These are phyloP conservation scores for Schoenoplectus triqueter DNA, from an alignment of 202 grass and related monocot genomes.

Conservation along the genomic window DNA sequence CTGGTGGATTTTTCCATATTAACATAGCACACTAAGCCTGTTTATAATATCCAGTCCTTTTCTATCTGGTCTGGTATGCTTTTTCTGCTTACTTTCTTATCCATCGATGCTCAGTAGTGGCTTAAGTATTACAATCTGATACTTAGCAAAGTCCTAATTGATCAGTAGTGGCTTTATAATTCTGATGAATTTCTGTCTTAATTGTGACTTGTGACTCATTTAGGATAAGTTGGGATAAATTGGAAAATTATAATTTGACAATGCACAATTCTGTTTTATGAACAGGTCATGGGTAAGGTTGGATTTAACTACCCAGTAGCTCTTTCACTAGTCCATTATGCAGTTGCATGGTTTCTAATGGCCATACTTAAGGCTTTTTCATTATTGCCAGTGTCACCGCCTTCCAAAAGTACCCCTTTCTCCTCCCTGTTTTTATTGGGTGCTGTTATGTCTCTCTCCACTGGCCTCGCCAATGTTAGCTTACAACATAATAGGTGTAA, in stretches of 20 bases:
- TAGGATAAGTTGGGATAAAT: slow-evolving; percentile 2
- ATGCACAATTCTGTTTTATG: not conserved
- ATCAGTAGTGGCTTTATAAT: not conserved
- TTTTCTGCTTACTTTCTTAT: not conserved
- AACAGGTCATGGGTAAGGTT: slow-evolving; percentile 80
- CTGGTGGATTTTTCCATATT: too few species aligned
- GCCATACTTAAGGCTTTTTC: slow-evolving; percentile 77
- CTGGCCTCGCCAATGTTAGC: slow-evolving; percentile 95
- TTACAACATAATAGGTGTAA: slow-evolving; percentile 97
- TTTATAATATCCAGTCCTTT: too few species aligned
- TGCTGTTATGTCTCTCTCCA: slow-evolving; percentile 96
- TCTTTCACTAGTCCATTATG: slow-evolving; percentile 86
- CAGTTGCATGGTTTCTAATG: slow-evolving; percentile 80
- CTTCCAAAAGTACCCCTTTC: slow-evolving; percentile 88
- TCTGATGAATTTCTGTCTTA: not conserved
- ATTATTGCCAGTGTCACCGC: slow-evolving; percentile 75
- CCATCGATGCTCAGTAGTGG: not conserved
- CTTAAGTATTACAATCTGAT: not conserved
- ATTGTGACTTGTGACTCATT: not conserved
- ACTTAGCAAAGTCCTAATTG: not conserved
- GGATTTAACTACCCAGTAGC: slow-evolving; percentile 97
- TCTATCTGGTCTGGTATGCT: not conserved
- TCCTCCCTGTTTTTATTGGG: slow-evolving; percentile 88
- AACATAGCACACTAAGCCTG: too few species aligned
- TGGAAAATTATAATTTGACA: slow-evolving; percentile 13